A percentile compares a stretch with the other conserved stretches of the same genome.
Evolutionary conservation across 129 eudicot genomes (phyloP).

Genomic region (Logfia minima): DNA sequence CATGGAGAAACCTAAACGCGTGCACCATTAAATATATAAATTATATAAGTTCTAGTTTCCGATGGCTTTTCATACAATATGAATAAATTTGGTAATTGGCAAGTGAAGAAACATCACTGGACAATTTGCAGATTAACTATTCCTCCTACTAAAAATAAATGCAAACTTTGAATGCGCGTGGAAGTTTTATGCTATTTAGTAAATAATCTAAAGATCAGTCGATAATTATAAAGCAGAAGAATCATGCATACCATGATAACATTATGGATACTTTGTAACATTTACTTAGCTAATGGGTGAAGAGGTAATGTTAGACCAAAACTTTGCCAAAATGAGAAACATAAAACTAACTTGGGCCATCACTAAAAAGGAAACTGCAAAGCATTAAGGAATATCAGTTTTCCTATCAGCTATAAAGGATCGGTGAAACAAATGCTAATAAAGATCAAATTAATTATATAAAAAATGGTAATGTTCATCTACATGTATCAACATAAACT

Average conservation of each 20-base stretch:
- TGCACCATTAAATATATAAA: background rate
- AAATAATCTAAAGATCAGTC: background rate
- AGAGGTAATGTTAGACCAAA: background rate
- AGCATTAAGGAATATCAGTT: background rate
- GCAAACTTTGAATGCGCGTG: background rate
- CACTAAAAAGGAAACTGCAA: background rate
- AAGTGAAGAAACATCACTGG: background rate
- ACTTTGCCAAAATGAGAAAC: background rate
- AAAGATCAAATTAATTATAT: background rate
- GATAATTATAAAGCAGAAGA: background rate
- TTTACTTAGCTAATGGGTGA: background rate
- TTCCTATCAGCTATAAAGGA: background rate
- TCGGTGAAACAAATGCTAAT: background rate
- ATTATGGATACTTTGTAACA: background rate
- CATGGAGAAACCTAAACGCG: background rate
- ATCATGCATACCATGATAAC: background rate
- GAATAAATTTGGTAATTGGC: background rate
- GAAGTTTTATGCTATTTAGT: background rate
- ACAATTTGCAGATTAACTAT: background rate
- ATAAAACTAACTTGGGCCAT: background rate
- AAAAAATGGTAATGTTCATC: background rate
- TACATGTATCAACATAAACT: constrained; percentile 1
- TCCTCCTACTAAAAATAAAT: background rate
- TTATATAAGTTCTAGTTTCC: background rate
- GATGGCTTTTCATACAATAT: background rate